Conservation (phyloP, 2,329 filamentous ascomycete species). For the Zymoseptoria brevis region DNA sequence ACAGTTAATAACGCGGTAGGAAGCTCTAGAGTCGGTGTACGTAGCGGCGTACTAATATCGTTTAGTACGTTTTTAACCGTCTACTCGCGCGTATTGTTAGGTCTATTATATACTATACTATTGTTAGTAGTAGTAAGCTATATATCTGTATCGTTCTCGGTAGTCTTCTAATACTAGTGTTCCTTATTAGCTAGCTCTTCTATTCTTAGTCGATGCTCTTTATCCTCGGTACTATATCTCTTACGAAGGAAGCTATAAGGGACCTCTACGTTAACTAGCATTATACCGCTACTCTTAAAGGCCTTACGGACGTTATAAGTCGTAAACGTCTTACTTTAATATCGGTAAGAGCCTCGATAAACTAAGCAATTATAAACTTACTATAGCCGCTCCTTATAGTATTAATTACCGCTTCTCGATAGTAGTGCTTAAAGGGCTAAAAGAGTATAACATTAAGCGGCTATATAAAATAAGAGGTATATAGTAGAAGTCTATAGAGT, state of each 20-base stretch:
- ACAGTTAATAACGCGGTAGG: neutral
- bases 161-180: neutral
- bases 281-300: neutral
- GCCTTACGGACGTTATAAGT: neutral
- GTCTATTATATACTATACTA: too few relatives aligned
- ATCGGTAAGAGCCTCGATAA: neutral
- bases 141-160: neutral
- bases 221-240: neutral
- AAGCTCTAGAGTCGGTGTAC: neutral
- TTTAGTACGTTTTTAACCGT: too few relatives aligned
- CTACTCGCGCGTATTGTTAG: too few relatives aligned
- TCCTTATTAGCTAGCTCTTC: neutral
- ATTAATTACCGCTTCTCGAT: neutral
- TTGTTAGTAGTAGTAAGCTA: neutral
- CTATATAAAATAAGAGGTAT: constrained; percentile 1
- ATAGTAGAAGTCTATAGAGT: neutral
- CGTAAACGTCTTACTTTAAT: neutral
- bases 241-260: neutral
- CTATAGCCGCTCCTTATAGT: neutral
- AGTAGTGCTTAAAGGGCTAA: neutral
- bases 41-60: too few relatives aligned
- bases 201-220: neutral
- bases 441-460: neutral
- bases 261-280: neutral
- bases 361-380: neutral